Evolutionary conservation across 2,329 filamentous ascomycete genomes (phyloP).

Genomic region (Macrophomina phaseolina): DNA sequence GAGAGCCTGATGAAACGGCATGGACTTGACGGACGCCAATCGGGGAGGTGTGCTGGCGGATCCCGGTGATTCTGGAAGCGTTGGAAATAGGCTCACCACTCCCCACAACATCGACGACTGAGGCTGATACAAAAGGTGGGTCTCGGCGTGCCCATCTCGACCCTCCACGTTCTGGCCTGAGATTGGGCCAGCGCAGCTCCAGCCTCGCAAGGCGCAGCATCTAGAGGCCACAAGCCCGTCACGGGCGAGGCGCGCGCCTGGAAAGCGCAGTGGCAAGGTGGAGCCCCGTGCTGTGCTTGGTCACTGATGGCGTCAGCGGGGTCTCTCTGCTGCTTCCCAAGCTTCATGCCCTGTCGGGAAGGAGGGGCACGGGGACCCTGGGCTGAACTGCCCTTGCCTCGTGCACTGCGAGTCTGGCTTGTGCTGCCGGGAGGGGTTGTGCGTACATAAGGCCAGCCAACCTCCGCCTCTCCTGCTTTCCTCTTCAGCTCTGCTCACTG

Average conservation of each 20-base stretch:
- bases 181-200: constrained; percentile 19
- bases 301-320: constrained; percentile 17
- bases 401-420: not conserved
- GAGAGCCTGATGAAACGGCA: not conserved
- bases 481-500: constrained; percentile 5
- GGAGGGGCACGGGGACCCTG: constrained; percentile 20
- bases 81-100: constrained; percentile 15
- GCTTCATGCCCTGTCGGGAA: constrained; percentile 12
- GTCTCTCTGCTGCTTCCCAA: constrained; percentile 2
- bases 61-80: constrained; percentile 10
- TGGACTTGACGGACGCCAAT: not conserved
- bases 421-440: not conserved
- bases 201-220: constrained; percentile 16
- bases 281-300: constrained; percentile 13
- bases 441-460: not conserved
- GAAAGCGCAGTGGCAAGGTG: constrained; percentile 17
- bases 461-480: not conserved
- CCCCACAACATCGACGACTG: not conserved
- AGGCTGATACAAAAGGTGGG: constrained; percentile 20
- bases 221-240: constrained; percentile 1
- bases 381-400: not conserved
- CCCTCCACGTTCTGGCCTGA: constrained; percentile 11
- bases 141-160: constrained; percentile 2
- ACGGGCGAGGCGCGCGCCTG: constrained; percentile 4
- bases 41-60: constrained; percentile 4